A percentile compares a stretch with the other conserved stretches of the same genome.
Conservation (phyloP, 352 stramenopile species). For the Phytophthora colocasiae region DNA sequence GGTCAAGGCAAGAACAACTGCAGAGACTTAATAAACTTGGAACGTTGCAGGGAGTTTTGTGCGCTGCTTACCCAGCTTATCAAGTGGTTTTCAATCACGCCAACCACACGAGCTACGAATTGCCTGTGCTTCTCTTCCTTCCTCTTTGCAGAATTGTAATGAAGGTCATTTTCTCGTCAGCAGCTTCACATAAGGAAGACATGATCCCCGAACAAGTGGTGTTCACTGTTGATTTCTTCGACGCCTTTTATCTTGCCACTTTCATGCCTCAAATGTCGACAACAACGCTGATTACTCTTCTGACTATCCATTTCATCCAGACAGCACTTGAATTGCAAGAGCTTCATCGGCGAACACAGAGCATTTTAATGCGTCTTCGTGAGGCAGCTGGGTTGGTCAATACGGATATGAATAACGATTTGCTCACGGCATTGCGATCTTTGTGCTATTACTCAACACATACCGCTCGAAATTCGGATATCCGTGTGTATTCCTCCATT, state of each 20-base stretch:
- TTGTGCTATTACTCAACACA: slow-evolving; percentile 2
- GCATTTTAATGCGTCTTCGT: slow-evolving; percentile 6
- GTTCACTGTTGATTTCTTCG: slow-evolving; percentile 27
- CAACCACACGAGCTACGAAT: slow-evolving; percentile 7
- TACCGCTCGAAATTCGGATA: not conserved
- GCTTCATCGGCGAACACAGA: slow-evolving; percentile 10
- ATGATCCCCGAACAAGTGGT: slow-evolving; percentile 19
- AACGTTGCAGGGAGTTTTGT: not conserved
- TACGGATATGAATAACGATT: not conserved
- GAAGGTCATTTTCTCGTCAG: slow-evolving; percentile 1
- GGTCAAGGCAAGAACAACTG: slow-evolving; percentile 1
- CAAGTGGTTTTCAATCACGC: slow-evolving; percentile 12
- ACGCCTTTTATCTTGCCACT: slow-evolving; percentile 22
- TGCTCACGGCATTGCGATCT: not conserved
- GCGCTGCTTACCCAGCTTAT: slow-evolving; percentile 9
- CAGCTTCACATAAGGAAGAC: slow-evolving; percentile 11
- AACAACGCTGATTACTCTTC: not conserved
- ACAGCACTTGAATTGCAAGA: slow-evolving; percentile 7
- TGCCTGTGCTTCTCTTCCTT: slow-evolving; percentile 5
- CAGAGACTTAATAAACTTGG: not conserved
- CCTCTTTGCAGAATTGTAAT: slow-evolving; percentile 11
- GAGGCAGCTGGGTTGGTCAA: not conserved
- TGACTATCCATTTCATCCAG: slow-evolving; percentile 8
- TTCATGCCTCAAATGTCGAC: slow-evolving; percentile 14
- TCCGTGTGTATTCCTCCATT: not conserved